Conservation (phyloP, 352 stramenopile genomes). For the Lagenidium giganteum region DNA sequence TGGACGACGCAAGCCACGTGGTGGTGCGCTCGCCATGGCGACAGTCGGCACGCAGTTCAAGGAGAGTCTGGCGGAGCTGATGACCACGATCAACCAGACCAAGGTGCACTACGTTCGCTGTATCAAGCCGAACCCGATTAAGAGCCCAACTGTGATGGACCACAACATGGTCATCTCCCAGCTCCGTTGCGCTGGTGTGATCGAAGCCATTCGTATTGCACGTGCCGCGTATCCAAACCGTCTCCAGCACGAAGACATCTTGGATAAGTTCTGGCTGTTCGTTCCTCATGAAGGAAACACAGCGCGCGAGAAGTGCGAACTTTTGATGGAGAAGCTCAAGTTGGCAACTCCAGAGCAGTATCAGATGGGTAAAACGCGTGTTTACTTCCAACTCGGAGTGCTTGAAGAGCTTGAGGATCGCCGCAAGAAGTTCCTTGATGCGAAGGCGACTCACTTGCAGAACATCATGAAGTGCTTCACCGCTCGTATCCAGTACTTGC, state of each 20-base stretch:
- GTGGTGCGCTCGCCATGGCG: conserved; percentile 43
- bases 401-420: conserved; percentile 83
- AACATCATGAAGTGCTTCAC: conserved; percentile 76
- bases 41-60: conserved; percentile 86
- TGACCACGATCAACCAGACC: conserved; percentile 91
- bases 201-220: conserved; percentile 99
- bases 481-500: conserved; percentile 71
- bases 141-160: conserved; percentile 86
- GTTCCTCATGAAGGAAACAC: conserved; percentile 54
- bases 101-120: conserved; percentile 99
- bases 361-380: conserved; percentile 82
- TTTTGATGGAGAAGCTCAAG: conserved; percentile 81
- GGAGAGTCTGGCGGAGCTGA: conserved; percentile 89
- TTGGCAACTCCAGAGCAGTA: conserved; percentile 67
- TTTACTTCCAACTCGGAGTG: conserved; percentile 85
- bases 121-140: conserved; percentile 98
- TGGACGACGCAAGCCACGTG: conserved; percentile 24
- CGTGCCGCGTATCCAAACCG: conserved; percentile 98
- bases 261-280: conserved; percentile 84
- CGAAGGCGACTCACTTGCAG: conserved; percentile 74
- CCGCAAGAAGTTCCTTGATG: conserved; percentile 81
- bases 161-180: conserved; percentile 93
- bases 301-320: conserved; percentile 56
- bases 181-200: conserved; percentile 96
- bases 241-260: conserved; percentile 84